Evolutionary conservation across 768 basidiomycete species (phyloP), one percentile per base, ranked within the genome.

Genomic region (Suillus luteus): DNA sequence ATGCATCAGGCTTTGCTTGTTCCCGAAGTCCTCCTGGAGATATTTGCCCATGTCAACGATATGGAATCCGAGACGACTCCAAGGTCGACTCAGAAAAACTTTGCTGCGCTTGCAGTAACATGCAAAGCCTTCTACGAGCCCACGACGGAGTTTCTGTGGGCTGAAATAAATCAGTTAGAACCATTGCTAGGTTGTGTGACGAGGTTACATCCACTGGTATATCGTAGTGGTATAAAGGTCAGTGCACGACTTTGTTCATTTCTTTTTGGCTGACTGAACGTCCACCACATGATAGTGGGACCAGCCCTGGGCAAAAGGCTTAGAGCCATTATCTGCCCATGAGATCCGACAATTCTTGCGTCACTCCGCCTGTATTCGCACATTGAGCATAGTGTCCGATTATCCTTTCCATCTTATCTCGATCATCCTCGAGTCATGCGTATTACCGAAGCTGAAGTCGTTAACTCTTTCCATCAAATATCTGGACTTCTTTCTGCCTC

Each of bases 381-480:
- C 5, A 3, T n/a, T n/a, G 10, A 2, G 5, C 2, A n/a, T 54
- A 31, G 0, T 0, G 5, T 33, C 10, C 5, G 6, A 54, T 1
- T 1, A 15, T 17, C 17, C 5, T 27, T 27, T 17, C 0, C 5
- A 35, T 0, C 19, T 54, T n/a, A 6, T 54, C 52, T n/a, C 52
- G 12, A 3, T n/a, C 19, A 6, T n/a, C 11, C 52, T 33, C 6
- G 33, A n/a, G 11, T 2, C 6, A 12, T 54, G 19, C 19, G 7
- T 12, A 0, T 54, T 35, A 5, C 52, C 52, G 33, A 35, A 1
- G 2, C 12, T 54, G 19, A 11, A 3, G 52, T 54, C 33, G 11
- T 33, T 54, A 12, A 33, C 17, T 27, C 7, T 51, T 24, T 15
- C 14, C 12, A 48, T 27, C 9, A 7, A 3, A n/a, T 33, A 12